These are phyloP conservation scores for Agaricus sinodeliciosus DNA, from an alignment of 768 basidiomycete genomes.

Conservation along the genomic window DNA sequence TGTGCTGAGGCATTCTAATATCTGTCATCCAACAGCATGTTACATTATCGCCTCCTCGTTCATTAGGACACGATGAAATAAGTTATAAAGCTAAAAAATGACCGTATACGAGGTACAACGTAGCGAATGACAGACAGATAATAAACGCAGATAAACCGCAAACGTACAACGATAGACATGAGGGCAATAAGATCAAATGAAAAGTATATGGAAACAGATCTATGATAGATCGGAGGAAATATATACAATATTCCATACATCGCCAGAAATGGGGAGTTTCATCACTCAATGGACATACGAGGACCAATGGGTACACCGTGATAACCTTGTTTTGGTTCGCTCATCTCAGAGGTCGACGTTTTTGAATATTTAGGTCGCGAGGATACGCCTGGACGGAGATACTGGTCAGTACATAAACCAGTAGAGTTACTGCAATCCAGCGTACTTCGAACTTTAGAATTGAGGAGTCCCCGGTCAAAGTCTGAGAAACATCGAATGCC, in stretches of 20 bases:
- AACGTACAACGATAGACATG: no score
- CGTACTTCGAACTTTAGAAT: conserved; percentile 74
- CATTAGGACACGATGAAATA: no score
- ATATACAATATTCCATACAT: background rate
- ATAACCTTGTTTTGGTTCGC: conserved; percentile 41
- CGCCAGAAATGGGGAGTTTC: background rate
- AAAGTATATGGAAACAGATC: no score
- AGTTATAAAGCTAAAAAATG: no score
- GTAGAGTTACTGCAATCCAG: conserved; percentile 18
- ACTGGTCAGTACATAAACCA: conserved; percentile 14
- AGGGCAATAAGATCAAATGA: no score
- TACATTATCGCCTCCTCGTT: no score
- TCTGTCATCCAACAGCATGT: no score
- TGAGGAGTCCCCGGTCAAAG: conserved; percentile 73
- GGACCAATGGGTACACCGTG: conserved; percentile 46
- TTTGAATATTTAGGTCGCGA: conserved; percentile 36
- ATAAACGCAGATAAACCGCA: no score
- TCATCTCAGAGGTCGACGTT: conserved; percentile 37
- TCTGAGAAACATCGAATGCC: conserved; percentile 77
- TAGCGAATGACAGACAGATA: no score
- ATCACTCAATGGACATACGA: conserved; percentile 74
- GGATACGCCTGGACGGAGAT: conserved; percentile 37
- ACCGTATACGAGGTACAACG: no score
- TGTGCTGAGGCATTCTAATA: no score
- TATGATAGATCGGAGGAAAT: no score